Base-by-base conservation (phyloP, 805 yeast genomes). In the Wickerhamomyces strasburgensis region DNA sequence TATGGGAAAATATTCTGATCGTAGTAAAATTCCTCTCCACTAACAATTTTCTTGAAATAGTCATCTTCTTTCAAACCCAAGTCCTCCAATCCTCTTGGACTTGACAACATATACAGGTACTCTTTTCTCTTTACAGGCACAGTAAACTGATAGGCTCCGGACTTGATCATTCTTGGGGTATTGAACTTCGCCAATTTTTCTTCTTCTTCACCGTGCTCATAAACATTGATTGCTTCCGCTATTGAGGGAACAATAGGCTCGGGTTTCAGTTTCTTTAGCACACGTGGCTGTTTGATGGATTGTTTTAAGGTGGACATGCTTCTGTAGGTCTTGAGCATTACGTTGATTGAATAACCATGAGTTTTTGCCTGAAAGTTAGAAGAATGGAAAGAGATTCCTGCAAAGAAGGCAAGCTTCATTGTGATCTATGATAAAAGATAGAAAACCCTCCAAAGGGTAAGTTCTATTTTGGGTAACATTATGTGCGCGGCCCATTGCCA, bases 121-220 rank as follows among this genome's bases (percentile, higher is more conserved):
- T 64, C 62, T 40, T 70, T 67, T 42, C 89, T 59, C 21, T 49
- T 51, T 29, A 78, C 84, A 0, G 98, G 98, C 2, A 70, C 48
- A 1, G 83, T 70, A 70, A 76, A 90, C 2, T 93, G 76, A 55
- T 70, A 90, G 18, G 79, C 78, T 3, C 95, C 94, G 2, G 68
- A 67, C 25, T 65, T 52, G 19, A 40, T n/a, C 10, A 78, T 64
- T 30, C 89, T 64, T 6, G 84, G 78, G 7, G 60, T 60, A 35
- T 78, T 70, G 33, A 77, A 61, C 45, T 37, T 63, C 54, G 30
- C 56, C 39, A 15, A 13, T 19, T 44, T 41, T 17, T 41, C 42
- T 1, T 39, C 35, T 9, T 52, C 48, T 14, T 51, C 43, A 24
- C 39, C 44, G 3, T 52, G 43, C 21, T 58, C 55, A n/a, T 46